These are phyloP conservation scores for Entomortierella beljakovae DNA, from an alignment of 192 early-diverging fungal genomes.

Conservation along the genomic window DNA sequence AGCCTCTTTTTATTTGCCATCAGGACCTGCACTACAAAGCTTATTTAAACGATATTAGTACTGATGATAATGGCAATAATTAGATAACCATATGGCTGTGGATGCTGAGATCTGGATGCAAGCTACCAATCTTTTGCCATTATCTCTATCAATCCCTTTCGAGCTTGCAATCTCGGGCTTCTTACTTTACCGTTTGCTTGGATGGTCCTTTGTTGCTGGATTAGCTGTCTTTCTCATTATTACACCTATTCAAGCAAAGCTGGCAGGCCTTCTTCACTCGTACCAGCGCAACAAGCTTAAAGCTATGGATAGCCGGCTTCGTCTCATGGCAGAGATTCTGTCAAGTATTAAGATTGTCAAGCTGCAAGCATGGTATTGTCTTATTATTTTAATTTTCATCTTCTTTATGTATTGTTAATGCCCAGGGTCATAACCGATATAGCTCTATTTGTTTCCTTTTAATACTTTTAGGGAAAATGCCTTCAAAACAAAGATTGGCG, in stretches of 20 bases:
- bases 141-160: constrained; percentile 59
- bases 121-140: constrained; percentile 11
- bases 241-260: constrained; percentile 11
- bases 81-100: constrained; percentile 69
- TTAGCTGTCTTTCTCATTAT: constrained; percentile 24
- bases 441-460: not conserved
- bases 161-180: constrained; percentile 9
- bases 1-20: not conserved
- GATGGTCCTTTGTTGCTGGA: constrained; percentile 37
- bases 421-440: not conserved
- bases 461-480: constrained; percentile 22
- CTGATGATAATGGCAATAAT: not conserved
- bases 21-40: not conserved
- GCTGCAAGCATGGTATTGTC: constrained; percentile 32
- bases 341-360: constrained; percentile 50
- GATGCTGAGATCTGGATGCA: constrained; percentile 73
- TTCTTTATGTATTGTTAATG: not conserved
- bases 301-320: constrained; percentile 30
- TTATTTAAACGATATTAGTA: not conserved
- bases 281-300: constrained; percentile 21
- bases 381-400: not conserved
- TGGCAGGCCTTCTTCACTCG: constrained; percentile 8
- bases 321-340: constrained; percentile 34
- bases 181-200: constrained; percentile 37
- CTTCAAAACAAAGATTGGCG: constrained; percentile 24